Conservation (phyloP, 2,329 filamentous ascomycete genomes). For the Ceratocystis diversiconidia region DNA sequence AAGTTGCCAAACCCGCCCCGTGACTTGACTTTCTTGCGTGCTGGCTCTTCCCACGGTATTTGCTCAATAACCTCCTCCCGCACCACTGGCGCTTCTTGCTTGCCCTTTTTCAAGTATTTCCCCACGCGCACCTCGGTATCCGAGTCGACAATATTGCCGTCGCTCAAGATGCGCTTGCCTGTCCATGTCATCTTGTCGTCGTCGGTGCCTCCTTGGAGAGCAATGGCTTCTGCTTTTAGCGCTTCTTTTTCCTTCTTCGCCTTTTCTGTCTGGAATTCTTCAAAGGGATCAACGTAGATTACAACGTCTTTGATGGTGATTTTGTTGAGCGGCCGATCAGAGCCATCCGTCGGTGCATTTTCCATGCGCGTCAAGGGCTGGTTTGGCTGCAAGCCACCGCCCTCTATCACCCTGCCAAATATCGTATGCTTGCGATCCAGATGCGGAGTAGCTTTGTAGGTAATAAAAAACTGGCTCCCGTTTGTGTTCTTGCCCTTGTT, state of each 20-base stretch:
- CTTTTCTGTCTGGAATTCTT: constrained; percentile 73
- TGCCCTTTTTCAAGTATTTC: constrained; percentile 55
- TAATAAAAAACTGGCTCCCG: constrained; percentile 87
- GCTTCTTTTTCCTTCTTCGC: constrained; percentile 46
- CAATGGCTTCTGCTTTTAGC: constrained; percentile 46
- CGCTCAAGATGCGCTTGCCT: constrained; percentile 67
- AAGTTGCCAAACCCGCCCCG: constrained; percentile 82
- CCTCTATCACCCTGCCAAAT: constrained; percentile 74
- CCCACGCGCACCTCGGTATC: constrained; percentile 42
- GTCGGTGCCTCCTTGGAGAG: constrained; percentile 55
- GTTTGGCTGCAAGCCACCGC: constrained; percentile 27
- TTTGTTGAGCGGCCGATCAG: constrained; percentile 59
- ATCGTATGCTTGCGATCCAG: constrained; percentile 95
- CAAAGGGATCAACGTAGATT: constrained; percentile 87
- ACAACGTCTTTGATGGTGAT: constrained; percentile 71
- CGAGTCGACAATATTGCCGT: constrained; percentile 41
- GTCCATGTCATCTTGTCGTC: constrained; percentile 93
- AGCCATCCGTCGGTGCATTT: constrained; percentile 57
- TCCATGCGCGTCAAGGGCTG: constrained; percentile 65
- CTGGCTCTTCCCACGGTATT: constrained; percentile 54
- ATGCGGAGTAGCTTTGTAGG: constrained; percentile 71
- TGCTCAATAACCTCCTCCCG: constrained; percentile 49
- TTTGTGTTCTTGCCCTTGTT: constrained; percentile 99
- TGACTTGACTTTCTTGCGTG: constrained; percentile 64
- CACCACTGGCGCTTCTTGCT: constrained; percentile 19